Base-by-base conservation (phyloP, 2,329 filamentous ascomycete species). In the Penicillium sp. region DNA sequence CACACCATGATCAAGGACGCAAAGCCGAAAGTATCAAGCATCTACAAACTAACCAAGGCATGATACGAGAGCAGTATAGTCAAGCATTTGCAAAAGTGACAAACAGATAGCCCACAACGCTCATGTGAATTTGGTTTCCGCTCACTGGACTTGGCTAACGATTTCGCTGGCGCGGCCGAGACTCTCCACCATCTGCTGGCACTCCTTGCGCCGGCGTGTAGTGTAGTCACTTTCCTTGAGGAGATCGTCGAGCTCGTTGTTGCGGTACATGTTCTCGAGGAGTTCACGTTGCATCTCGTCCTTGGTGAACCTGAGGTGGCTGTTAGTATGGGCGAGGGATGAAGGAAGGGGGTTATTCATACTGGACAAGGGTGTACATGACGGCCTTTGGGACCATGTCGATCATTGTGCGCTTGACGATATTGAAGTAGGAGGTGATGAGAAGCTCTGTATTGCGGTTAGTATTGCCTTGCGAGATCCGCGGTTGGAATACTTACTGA, bases 341-440 rank as follows among this genome's bases (percentile, higher is more conserved):
- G 11, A 3, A 14, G 14, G 18, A 4, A 6, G 8, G 9, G 21
- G 7, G 2, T 39, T 39, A 14, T 18, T 87, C 91, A 73, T 86
- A 96, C 89, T 93, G 88, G 48, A 99, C 94, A 43, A 99, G 88
- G 66, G 84, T 97, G 63, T 97, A 83, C 94, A 99, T 99, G 72
- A 99, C 95, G 39, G 94, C 94, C 79, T 99, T 99, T 64, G 94
- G 94, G 5, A 99, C 94, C 94, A 99, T 99, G 71, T 99, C 94
- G 63, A 97, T 97, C 92, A 99, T 95, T 57, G 95, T 99, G 64
- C 94, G 84, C 80, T 92, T 91, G 62, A 97, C 92, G 71, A 99
- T 99, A 77, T 96, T 97, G 79, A 90, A 99, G 81, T 99, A 99
- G 0, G 92, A 97, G 53, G 87, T 89, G 71, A 99, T 99, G 54